Base-by-base conservation (phyloP, 2,329 filamentous ascomycete species). In the Botrytis elliptica region DNA sequence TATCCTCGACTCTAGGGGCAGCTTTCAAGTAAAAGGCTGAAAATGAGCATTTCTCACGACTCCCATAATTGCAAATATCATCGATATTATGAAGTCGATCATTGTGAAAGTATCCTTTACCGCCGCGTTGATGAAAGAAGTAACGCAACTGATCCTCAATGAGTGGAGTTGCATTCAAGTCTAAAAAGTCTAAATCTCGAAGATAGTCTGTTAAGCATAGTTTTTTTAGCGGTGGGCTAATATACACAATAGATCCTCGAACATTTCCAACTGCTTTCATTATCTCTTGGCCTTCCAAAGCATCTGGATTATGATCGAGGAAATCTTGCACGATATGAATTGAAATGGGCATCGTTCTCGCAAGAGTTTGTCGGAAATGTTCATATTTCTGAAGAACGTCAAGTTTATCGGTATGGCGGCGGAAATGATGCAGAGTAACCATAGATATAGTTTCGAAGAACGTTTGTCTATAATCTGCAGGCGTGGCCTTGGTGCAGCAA, bases 191-290 rank as follows among this genome's bases (percentile, higher is more conserved):
- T 18, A 72, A 46, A 38, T 64, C 12, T 46, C 55, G n/a, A 25
- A 70, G 59, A 55, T 73, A 69, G 22, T 42, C 42, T n/a, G 29
- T 25, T 12, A 73, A 55, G 38, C n/a, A 44, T 7, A 70, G 36
- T 42, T 29, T 10, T 29, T 57, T 55, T 18, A 73, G 57, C 12
- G 71, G 71, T 5, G 65, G 71, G n/a, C 65, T 70, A 8, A 62
- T 42, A 49, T 63, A 70, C 22, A 73, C 20, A 29, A 73, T 70
- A 16, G 64, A 42, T 9, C 71, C 71, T 33, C 65, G 44, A 18
- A 73, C 18, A n/a, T 70, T 73, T 62, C 71, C 71, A 55, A 73
- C 38, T 44, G 57, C 71, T 55, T 73, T 63, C 46, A 70, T 40
- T 20, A 70, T 38, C 36, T 70, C 57, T 52, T 49, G 66, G 22